phyloP scores from a whole-genome alignment of 495 filamentous ascomycete genomes.

The Penicillium lagena region DNA sequence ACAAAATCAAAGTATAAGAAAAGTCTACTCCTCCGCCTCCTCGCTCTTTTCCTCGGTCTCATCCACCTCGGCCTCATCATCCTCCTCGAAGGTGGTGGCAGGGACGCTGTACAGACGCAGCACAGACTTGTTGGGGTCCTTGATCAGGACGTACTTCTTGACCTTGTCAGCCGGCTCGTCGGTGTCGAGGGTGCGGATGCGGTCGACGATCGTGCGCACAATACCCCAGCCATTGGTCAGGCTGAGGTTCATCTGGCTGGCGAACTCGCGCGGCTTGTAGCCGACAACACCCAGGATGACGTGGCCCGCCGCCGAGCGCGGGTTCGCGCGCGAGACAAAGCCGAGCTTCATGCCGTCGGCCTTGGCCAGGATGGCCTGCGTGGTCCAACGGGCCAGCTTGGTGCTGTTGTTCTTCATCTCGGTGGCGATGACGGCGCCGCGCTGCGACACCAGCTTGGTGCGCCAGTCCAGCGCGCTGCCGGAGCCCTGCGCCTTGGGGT shows the following conservation, averaged over 20 bases:
- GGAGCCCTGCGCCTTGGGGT: conserved; percentile 91
- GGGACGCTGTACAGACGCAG: conserved; percentile 91
- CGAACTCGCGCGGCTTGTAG: conserved; percentile 96
- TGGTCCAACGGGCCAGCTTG: conserved; percentile 96
- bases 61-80: conserved; percentile 43
- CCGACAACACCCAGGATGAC: conserved; percentile 92
- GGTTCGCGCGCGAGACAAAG: conserved; percentile 92
- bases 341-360: conserved; percentile 97
- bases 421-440: conserved; percentile 95
- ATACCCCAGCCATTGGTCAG: conserved; percentile 98
- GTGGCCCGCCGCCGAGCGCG: conserved; percentile 82
- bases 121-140: conserved; percentile 94
- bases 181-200: conserved; percentile 54
- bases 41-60: conserved; percentile 34
- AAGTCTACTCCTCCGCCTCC: conserved; percentile 30
- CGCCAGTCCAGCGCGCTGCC: conserved; percentile 95
- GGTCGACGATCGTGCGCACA: conserved; percentile 93
- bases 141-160: conserved; percentile 61
- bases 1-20: conserved; percentile 9
- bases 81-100: conserved; percentile 78
- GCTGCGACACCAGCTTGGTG: conserved; percentile 82
- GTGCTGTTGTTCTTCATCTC: conserved; percentile 99
- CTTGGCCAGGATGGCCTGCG: conserved; percentile 90
- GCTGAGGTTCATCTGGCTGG: conserved; percentile 94
- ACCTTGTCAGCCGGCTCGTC: conserved; percentile 64